A percentile compares a stretch with the other conserved stretches of the same genome.
Conservation (phyloP, 441 rosid genomes). For the Erodium texanum region DNA sequence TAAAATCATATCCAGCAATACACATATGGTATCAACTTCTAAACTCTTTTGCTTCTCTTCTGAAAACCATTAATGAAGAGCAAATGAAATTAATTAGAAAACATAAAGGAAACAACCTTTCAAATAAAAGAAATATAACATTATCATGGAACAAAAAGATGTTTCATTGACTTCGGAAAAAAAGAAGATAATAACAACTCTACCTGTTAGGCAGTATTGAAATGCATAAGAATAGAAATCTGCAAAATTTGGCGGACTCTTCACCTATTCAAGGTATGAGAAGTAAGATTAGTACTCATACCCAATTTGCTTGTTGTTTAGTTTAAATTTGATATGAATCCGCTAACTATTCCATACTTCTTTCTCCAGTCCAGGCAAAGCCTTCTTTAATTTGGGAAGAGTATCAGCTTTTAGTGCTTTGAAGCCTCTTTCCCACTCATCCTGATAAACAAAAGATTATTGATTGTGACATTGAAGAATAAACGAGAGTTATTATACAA, state of each 20-base stretch:
- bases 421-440: conserved; percentile 79
- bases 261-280: conserved; percentile 40
- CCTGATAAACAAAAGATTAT: conserved; percentile 30
- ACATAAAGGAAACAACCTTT: background rate
- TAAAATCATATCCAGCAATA: background rate
- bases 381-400: conserved; percentile 56
- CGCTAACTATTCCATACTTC: conserved; percentile 18
- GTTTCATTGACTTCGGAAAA: conserved; percentile 6
- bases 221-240: conserved; percentile 84
- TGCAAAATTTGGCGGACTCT: conserved; percentile 51
- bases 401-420: conserved; percentile 59
- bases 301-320: conserved; percentile 8
- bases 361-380: conserved; percentile 56
- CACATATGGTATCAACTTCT: background rate
- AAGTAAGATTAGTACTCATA: conserved; percentile 9
- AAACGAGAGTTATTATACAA: background rate
- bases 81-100: conserved; percentile 9
- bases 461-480: background rate
- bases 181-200: conserved; percentile 11
- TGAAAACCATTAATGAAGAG: conserved; percentile 22
- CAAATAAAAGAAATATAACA: background rate
- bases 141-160: conserved; percentile 9
- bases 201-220: conserved; percentile 83
- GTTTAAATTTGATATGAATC: background rate
- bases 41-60: conserved; percentile 68